Evolutionary conservation across 1,284 basidiomycete genomes (phyloP), one percentile per base, ranked within the genome.

Genomic region (Nidula niveotomentosa): DNA sequence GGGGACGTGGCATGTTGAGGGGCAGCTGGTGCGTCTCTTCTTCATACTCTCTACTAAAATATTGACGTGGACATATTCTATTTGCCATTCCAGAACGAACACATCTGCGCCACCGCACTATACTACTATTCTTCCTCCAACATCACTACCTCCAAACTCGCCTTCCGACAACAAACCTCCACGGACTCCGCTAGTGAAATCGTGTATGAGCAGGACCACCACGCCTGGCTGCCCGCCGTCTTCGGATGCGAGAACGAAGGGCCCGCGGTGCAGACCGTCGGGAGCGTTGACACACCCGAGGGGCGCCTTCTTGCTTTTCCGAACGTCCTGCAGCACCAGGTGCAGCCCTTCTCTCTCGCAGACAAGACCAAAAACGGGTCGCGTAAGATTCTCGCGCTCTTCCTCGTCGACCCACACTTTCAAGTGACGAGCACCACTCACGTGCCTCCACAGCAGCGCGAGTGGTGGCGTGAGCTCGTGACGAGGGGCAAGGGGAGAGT

Each of bases 331-430:
- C 78, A 79, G 60, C 77, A 80, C 57, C 67, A 67, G 36, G 73
- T 80, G 18, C 65, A 68, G 36, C 69, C 73, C 1, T 80, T 80
- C 63, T 56, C 66, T 46, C 73, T 81, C 9, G 63, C 54, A 6
- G 77, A 82, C 56, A 64, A 65, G 0, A 67, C 73, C 2, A 74
- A 72, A 51, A 73, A 75, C 0, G 80, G 79, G 0, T 73, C 79
- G 53, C 70, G 76, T 37, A 81, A 80, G 61, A 77, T 84, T 39
- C 60, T 82, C 6, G 74, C 74, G 0, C 64, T 81, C 18, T 82
- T 79, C 65, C 71, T 84, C 13, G 76, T 81, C 43, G 78, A 83
- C 61, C 78, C 81, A 0, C 66, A 75, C 50, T 64, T 73, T 15
- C 63, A 60, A 36, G 64, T 75, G n/a, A 70, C 76, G 33, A 70